These are phyloP conservation scores for Chenopodium formosanum DNA, from an alignment of 148 eudicot species.

Conservation along the genomic window DNA sequence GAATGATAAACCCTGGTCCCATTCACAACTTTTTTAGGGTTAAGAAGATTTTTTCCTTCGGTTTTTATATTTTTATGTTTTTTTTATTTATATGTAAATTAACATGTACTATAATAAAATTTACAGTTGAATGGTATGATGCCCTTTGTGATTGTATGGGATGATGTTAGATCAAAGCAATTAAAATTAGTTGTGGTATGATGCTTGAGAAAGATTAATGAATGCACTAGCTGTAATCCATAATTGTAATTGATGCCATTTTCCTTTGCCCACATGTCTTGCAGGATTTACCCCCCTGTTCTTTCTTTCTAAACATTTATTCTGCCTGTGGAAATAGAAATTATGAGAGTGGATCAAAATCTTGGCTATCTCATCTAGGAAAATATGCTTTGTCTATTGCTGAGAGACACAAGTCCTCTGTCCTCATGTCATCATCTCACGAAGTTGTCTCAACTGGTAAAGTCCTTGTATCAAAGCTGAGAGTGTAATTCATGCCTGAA, in stretches of 20 bases:
- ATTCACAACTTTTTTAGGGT: not conserved
- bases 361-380: conserved; percentile 53
- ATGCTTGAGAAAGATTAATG: conserved; percentile 8
- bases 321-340: conserved; percentile 26
- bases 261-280: conserved; percentile 18
- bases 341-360: conserved; percentile 39
- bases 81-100: too few species aligned
- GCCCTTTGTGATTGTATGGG: not conserved
- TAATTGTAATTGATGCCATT: not conserved
- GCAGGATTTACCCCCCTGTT: conserved; percentile 63
- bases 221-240: not conserved
- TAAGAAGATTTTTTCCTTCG: not conserved
- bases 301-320: conserved; percentile 42
- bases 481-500: not conserved
- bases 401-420: conserved; percentile 44
- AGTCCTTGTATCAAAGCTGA: not conserved
- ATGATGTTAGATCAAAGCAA: not conserved
- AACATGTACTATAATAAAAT: too few species aligned
- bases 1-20: not conserved
- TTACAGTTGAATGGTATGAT: too few species aligned
- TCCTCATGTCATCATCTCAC: conserved; percentile 38
- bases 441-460: conserved; percentile 60
- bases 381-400: conserved; percentile 43
- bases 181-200: too few species aligned
- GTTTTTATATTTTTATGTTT: too few species aligned